These are phyloP conservation scores for Ilyonectria mors-panacis DNA, from an alignment of 2,329 filamentous ascomycete species.

Conservation along the genomic window DNA sequence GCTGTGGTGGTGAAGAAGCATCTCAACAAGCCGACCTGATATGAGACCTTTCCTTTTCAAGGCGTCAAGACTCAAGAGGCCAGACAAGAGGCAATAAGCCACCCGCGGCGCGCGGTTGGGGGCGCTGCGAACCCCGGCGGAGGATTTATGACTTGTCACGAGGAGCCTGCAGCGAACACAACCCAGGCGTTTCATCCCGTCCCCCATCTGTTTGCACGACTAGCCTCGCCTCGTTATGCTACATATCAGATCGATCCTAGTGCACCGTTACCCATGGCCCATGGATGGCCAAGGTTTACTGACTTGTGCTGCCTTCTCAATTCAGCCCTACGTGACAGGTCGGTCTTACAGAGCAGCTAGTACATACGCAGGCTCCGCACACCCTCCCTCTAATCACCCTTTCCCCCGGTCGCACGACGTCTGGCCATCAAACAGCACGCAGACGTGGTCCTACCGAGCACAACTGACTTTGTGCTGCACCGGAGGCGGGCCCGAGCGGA, in stretches of 20 bases:
- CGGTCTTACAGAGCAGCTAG: constrained; percentile 27
- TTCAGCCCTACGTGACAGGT: constrained; percentile 34
- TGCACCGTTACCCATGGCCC: constrained; percentile 19
- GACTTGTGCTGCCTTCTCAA: constrained; percentile 5
- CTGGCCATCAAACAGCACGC: not conserved
- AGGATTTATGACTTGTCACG: constrained; percentile 49
- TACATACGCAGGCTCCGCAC: constrained; percentile 1
- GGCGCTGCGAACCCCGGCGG: constrained; percentile 43
- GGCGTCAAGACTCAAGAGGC: not conserved
- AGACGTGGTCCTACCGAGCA: constrained; percentile 1
- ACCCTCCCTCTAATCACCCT: constrained; percentile 7
- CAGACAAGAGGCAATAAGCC: constrained; percentile 17
- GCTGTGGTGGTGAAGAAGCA: constrained; percentile 21
- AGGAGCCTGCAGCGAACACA: constrained; percentile 42
- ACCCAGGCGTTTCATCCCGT: constrained; percentile 48
- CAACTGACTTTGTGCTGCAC: constrained; percentile 22
- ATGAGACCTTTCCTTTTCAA: constrained; percentile 17
- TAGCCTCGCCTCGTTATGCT: constrained; percentile 38
- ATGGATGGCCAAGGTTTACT: constrained; percentile 6
- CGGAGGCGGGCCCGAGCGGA: constrained; percentile 32
- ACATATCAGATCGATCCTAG: constrained; percentile 41
- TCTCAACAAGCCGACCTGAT: constrained; percentile 11
- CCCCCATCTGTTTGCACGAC: constrained; percentile 44
- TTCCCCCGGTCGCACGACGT: constrained; percentile 11
- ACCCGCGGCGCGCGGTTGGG: constrained; percentile 32